Base-by-base conservation (phyloP, 768 basidiomycete species). In the Phylloporus arenicola region DNA sequence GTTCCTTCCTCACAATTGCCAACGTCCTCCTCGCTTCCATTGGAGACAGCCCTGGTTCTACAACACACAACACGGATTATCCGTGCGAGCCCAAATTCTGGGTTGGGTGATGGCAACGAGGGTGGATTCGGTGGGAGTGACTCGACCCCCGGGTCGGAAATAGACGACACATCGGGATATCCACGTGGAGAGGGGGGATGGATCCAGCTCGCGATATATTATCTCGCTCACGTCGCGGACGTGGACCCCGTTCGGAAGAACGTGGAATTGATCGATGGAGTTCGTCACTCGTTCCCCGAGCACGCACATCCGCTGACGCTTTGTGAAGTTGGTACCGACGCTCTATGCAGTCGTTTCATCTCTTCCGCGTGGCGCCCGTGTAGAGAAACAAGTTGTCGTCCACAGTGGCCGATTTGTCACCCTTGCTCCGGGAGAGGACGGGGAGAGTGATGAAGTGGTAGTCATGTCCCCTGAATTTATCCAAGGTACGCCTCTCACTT, bases 51-150 rank as follows among this genome's bases (percentile, higher is more conserved):
- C 1, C 72, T 98, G 8, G 77, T 80, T 1, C 76, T 83, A 37
- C 94, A 97, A 59, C 96, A 99, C 63, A 83, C 84, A 2, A 64
- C 74, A 9, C 80, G 90, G 40, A 77, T 98, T 25, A 68, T 78
- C 45, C 56, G 68, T 0, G 68, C 75, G 5, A 85, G 84, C 0
- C 67, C 94, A 22, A 70, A 75, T 56, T 74, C 71, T 29, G 33
- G 78, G 68, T 33, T 57, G 11, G 62, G 64, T 8, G 54, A 65
- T 24, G 65, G 54, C 2, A 62, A 54, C 27, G 59, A 60, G 1
- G 65, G 65, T 19, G 64, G 64, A 2, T 65, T 65, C 19, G 56
- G 57, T 31, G 16, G 45, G 41, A 57, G 53, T 31, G 61, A 67
- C 47, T 52, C 49, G 17, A 40, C 14, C 34, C 33, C 33, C 3